A percentile compares a stretch with the other conserved stretches of the same genome.
Conservation (phyloP, 108 stramenopile species). For the Fistulifera pelliculosa region DNA sequence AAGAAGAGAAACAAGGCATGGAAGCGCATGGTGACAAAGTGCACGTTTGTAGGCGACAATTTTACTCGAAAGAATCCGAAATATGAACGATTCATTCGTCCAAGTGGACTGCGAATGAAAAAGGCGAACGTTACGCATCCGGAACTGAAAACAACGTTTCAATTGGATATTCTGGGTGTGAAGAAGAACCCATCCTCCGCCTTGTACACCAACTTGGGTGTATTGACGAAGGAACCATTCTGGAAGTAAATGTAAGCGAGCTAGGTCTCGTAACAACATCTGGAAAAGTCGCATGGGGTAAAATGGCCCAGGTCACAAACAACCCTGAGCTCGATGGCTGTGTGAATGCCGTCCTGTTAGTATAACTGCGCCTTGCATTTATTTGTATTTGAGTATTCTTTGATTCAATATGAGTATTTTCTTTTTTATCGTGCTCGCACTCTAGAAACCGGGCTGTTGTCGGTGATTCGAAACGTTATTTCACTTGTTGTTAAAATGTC, state of each 20-base stretch:
- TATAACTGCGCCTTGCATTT: constrained; percentile 2
- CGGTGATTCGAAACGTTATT: no score
- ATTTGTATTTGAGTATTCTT: background rate
- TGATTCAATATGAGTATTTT: background rate
- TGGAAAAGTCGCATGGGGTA: constrained; percentile 99
- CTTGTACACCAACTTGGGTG: constrained; percentile 94
- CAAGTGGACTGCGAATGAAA: constrained; percentile 94
- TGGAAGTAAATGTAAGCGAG: constrained; percentile 98
- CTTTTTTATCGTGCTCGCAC: background rate
- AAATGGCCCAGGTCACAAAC: constrained; percentile 99
- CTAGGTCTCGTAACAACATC: constrained; percentile 96
- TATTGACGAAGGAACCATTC: constrained; percentile 98
- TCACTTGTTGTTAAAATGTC: no score
- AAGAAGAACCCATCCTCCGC: constrained; percentile 96
- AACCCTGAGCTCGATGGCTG: constrained; percentile 56
- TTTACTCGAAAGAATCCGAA: constrained; percentile 99
- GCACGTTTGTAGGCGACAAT: constrained; percentile 95
- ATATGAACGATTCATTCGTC: constrained; percentile 99
- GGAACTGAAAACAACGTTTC: constrained; percentile 97
- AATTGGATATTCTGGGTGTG: constrained; percentile 96
- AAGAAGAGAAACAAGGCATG: constrained; percentile 92
- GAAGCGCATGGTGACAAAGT: constrained; percentile 98
- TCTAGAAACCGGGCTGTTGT: no score
- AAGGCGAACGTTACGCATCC: constrained; percentile 99
- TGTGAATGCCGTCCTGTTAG: constrained; percentile 23